phyloP scores from a whole-genome alignment of 2,329 filamentous ascomycete species.

The Claviceps spartinae region DNA sequence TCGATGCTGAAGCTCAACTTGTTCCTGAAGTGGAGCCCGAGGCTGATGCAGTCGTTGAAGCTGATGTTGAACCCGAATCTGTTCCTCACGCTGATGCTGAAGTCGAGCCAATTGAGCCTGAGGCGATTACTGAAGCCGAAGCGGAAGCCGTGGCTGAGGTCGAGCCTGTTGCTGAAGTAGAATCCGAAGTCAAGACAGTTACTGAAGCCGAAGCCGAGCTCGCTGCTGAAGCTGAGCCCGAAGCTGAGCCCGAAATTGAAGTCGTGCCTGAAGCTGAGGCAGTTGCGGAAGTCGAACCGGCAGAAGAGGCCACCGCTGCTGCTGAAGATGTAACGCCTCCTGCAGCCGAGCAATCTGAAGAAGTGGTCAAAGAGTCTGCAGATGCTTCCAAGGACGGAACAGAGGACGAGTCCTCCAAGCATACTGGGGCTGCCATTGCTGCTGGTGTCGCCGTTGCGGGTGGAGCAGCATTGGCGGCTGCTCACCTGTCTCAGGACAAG shows the following conservation, averaged over 20 bases:
- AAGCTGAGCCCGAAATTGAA: conserved; percentile 1
- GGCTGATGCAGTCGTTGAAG: background rate
- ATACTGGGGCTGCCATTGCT: background rate
- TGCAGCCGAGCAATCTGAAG: background rate
- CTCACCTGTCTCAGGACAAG: background rate
- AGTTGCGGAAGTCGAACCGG: background rate
- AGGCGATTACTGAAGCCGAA: background rate
- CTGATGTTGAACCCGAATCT: background rate
- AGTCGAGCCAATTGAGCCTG: background rate
- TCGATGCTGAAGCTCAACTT: background rate
- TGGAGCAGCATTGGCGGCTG: conserved; percentile 4
- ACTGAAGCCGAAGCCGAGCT: background rate
- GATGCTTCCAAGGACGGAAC: background rate
- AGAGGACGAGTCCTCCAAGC: conserved; percentile 1
- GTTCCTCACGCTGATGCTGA: background rate
- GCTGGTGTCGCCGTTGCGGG: background rate
- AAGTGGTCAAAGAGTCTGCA: background rate
- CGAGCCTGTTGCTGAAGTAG: too few relatives aligned
- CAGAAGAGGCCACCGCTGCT: background rate
- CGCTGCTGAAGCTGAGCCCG: background rate
- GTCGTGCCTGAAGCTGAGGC: background rate
- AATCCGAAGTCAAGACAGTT: too few relatives aligned
- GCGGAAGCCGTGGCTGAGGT: background rate
- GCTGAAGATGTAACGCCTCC: background rate
- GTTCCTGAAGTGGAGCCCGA: background rate